These are phyloP conservation scores for Tricholoma bakamatsutake DNA, from an alignment of 768 basidiomycete species.

Conservation along the genomic window DNA sequence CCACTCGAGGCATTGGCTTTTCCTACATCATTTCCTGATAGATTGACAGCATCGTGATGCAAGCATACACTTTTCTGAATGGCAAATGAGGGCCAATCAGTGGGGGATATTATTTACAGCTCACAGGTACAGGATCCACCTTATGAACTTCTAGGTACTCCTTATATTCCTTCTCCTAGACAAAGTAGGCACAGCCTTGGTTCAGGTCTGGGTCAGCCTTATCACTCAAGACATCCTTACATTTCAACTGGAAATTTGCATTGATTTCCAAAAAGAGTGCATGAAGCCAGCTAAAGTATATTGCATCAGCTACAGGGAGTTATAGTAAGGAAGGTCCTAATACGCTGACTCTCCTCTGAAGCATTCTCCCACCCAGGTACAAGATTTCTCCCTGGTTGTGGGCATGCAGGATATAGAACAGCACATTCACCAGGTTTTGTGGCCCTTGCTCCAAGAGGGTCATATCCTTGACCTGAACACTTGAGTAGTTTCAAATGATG, in stretches of 20 bases:
- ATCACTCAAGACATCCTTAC: slow-evolving; percentile 12
- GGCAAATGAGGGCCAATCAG: no score
- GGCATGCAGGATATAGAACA: slow-evolving; percentile 23
- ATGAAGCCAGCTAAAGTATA: slow-evolving; percentile 4
- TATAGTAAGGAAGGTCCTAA: neutral
- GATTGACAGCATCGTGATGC: slow-evolving; percentile 22
- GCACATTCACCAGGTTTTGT: slow-evolving; percentile 18
- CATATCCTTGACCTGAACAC: slow-evolving; percentile 16
- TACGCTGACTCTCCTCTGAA: slow-evolving; percentile 9
- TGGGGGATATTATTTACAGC: neutral
- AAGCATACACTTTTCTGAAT: slow-evolving; percentile 22
- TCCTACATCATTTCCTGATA: slow-evolving; percentile 10
- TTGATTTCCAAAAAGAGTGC: slow-evolving; percentile 10
- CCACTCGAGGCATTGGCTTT: slow-evolving; percentile 19
- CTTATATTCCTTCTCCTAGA: slow-evolving; percentile 11
- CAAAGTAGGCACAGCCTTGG: neutral
- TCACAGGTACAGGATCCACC: slow-evolving; percentile 9
- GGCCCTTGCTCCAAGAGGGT: slow-evolving; percentile 10
- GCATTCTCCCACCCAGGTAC: slow-evolving; percentile 15
- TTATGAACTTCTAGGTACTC: no score
- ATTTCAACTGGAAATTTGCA: neutral
- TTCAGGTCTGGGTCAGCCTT: slow-evolving; percentile 13
- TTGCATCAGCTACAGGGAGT: neutral
- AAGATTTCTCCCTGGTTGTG: slow-evolving; percentile 21
- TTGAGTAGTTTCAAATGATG: slow-evolving; percentile 17